Percentiles rank a stretch among this genome's conserved stretches.
These are phyloP conservation scores for Leccinum aurantiacum DNA, from an alignment of 768 basidiomycete genomes.

Conservation along the genomic window DNA sequence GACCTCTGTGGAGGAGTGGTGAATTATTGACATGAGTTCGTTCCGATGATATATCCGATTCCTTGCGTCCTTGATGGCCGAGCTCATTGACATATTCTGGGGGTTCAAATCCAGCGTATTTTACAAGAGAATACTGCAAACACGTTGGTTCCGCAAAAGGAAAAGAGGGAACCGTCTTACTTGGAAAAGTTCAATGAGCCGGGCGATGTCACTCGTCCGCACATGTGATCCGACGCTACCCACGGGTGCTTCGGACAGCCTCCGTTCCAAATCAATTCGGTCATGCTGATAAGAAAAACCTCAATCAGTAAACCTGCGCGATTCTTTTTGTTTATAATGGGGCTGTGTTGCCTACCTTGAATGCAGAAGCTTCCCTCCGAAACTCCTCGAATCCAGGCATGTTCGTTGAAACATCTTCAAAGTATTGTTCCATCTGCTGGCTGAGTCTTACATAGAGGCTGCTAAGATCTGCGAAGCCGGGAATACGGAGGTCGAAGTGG, in stretches of 20 bases:
- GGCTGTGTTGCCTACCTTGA: conserved; percentile 55
- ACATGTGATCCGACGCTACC: conserved; percentile 49
- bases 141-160: background rate
- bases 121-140: conserved; percentile 61
- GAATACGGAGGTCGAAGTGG: conserved; percentile 80
- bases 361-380: conserved; percentile 71
- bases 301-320: conserved; percentile 4
- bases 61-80: conserved; percentile 28
- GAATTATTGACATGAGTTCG: conserved; percentile 41
- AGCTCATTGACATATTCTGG: conserved; percentile 29
- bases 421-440: conserved; percentile 80
- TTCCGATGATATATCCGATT: conserved; percentile 38
- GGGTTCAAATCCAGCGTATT: conserved; percentile 70
- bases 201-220: conserved; percentile 76
- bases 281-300: conserved; percentile 54
- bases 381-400: conserved; percentile 70
- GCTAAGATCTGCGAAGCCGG: conserved; percentile 78
- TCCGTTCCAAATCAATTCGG: conserved; percentile 68
- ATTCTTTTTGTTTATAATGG: background rate
- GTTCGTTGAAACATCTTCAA: conserved; percentile 58
- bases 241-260: conserved; percentile 46
- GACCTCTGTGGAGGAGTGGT: conserved; percentile 28
- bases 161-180: conserved; percentile 33
- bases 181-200: conserved; percentile 85
- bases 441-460: conserved; percentile 78